phyloP scores from a whole-genome alignment of 192 early-diverging fungal species.

The Chytriomyces confervae region DNA sequence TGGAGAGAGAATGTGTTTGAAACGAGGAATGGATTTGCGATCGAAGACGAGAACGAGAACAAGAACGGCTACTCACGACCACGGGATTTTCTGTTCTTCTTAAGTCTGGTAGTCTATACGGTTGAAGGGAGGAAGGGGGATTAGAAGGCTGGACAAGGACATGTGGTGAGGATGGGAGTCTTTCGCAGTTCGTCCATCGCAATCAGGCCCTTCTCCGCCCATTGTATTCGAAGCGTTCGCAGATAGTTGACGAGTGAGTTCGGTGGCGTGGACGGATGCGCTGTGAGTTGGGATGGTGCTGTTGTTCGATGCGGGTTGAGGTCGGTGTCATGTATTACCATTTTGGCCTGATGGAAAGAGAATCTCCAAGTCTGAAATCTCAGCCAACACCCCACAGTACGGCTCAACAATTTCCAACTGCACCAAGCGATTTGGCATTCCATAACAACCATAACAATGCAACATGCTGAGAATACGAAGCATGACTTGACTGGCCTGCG shows the following conservation, averaged over 20 bases:
- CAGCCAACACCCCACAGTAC: neutral
- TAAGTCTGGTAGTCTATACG: slow-evolving; percentile 75
- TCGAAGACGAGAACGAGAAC: neutral
- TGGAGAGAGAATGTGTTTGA: neutral
- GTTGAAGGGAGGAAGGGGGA: neutral
- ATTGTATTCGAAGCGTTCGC: neutral
- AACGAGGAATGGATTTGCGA: neutral
- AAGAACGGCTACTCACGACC: slow-evolving; percentile 66
- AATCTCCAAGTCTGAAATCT: neutral
- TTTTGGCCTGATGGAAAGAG: neutral
- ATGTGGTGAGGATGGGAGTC: neutral
- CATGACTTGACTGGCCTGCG: too few relatives aligned
- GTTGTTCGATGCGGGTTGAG: neutral
- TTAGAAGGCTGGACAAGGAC: neutral
- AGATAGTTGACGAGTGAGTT: neutral
- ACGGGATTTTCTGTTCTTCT: slow-evolving; percentile 93
- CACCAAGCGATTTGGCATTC: too few relatives aligned
- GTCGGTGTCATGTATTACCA: neutral
- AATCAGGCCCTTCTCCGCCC: neutral
- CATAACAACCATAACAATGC: too few relatives aligned
- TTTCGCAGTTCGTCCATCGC: neutral
- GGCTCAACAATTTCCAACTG: too few relatives aligned
- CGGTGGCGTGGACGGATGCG: neutral
- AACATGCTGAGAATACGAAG: too few relatives aligned
- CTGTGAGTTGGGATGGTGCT: neutral